These are phyloP conservation scores for Glebionis coronaria DNA, from an alignment of 129 eudicot genomes.

Conservation along the genomic window DNA sequence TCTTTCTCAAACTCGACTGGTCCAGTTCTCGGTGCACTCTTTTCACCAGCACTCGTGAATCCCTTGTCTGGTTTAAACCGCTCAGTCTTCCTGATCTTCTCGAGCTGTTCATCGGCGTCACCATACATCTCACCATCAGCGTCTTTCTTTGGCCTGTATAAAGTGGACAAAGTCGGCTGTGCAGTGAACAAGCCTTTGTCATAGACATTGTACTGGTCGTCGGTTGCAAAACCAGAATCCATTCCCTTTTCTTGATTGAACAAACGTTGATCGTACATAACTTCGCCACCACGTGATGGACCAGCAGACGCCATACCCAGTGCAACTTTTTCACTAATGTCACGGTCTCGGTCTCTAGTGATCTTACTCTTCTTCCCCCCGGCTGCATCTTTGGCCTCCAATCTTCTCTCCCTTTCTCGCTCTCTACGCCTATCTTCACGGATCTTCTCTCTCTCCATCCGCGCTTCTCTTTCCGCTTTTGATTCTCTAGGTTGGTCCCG, in stretches of 20 bases:
- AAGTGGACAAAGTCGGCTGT: slow-evolving; percentile 69
- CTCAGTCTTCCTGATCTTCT: no score
- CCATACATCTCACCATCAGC: slow-evolving; percentile 74
- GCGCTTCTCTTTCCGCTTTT: no score
- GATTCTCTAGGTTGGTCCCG: no score
- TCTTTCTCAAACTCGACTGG: no score
- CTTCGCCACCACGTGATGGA: slow-evolving; percentile 66
- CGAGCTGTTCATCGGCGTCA: slow-evolving; percentile 80
- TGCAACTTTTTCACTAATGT: slow-evolving; percentile 91
- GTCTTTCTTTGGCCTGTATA: slow-evolving; percentile 85
- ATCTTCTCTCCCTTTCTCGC: slow-evolving; percentile 80
- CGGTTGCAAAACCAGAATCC: no score
- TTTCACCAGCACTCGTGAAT: no score
- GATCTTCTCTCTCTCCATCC: slow-evolving; percentile 65
- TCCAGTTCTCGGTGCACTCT: no score
- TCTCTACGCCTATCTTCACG: slow-evolving; percentile 83
- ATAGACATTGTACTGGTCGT: no score
- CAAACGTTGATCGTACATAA: slow-evolving; percentile 75
- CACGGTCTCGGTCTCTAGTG: slow-evolving; percentile 86
- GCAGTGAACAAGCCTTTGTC: no score
- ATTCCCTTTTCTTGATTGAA: no score
- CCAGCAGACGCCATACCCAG: slow-evolving; percentile 85
- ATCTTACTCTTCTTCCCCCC: slow-evolving; percentile 93
- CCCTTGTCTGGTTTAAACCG: no score
- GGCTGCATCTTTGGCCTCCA: slow-evolving; percentile 90